Conservation (phyloP, 2,329 filamentous ascomycete genomes). For the Aspergillus sp. region DNA sequence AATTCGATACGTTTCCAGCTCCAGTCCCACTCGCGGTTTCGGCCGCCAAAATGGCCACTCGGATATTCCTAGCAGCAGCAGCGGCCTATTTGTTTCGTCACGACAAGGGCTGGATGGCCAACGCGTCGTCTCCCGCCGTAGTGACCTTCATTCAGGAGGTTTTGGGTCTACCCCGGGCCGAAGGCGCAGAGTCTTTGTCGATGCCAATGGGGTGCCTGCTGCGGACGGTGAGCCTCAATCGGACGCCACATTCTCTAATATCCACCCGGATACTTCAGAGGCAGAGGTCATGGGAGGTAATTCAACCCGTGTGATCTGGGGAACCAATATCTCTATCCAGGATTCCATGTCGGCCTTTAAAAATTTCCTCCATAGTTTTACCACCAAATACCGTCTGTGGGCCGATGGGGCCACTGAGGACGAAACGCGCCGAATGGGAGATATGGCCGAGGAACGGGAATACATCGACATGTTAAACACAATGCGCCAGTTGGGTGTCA, state of each 20-base stretch:
- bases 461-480: conserved; percentile 84
- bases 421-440: conserved; percentile 65
- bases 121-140: conserved; percentile 63
- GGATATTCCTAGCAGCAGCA: conserved; percentile 78
- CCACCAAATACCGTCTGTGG: conserved; percentile 91
- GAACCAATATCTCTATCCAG: conserved; percentile 91
- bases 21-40: conserved; percentile 69
- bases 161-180: conserved; percentile 54
- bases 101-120: conserved; percentile 53
- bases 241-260: conserved; percentile 65
- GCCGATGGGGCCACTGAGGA: conserved; percentile 78
- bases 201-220: conserved; percentile 62
- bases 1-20: conserved; percentile 86
- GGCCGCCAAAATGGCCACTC: conserved; percentile 60
- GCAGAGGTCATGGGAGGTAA: conserved; percentile 82
- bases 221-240: conserved; percentile 51
- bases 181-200: conserved; percentile 62
- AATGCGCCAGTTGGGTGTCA: conserved; percentile 84
- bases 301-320: conserved; percentile 86
- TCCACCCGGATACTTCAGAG: conserved; percentile 84
- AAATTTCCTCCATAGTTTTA: conserved; percentile 89
- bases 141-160: conserved; percentile 83
- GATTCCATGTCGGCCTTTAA: conserved; percentile 87
- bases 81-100: conserved; percentile 76
- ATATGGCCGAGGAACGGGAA: conserved; percentile 73